phyloP scores from a whole-genome alignment of 1,284 basidiomycete species.

The Tylopilus microsporus region DNA sequence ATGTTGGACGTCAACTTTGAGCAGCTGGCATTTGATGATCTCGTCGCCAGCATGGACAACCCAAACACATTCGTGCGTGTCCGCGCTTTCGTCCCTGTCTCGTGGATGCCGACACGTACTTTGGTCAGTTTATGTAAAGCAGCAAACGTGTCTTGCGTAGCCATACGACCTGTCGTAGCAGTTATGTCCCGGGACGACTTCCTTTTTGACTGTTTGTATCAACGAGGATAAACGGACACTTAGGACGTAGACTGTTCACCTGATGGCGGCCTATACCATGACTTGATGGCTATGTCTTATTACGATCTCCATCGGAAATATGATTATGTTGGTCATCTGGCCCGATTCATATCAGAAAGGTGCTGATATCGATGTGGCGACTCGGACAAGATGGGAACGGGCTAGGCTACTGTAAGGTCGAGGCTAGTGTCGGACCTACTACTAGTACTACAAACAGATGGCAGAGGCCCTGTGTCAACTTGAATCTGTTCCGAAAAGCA shows the following conservation, averaged over 20 bases:
- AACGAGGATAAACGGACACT: background rate
- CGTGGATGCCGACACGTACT: conserved; percentile 4
- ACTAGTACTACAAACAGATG: too few species aligned
- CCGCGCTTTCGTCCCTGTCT: background rate
- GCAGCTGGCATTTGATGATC: conserved; percentile 26
- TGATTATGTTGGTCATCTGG: conserved; percentile 9
- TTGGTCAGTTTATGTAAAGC: conserved; percentile 25
- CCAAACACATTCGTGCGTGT: conserved; percentile 22
- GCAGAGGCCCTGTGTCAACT: too few species aligned
- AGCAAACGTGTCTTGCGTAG: too few species aligned
- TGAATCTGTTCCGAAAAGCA: too few species aligned
- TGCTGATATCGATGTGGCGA: conserved; percentile 14
- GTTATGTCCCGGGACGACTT: background rate
- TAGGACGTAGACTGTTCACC: conserved; percentile 15
- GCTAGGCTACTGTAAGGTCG: background rate
- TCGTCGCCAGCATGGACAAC: conserved; percentile 17
- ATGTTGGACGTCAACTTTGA: conserved; percentile 30
- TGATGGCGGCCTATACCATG: background rate
- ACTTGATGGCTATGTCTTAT: background rate
- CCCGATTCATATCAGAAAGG: background rate
- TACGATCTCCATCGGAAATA: conserved; percentile 3
- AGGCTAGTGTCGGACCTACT: background rate
- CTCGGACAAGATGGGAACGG: background rate
- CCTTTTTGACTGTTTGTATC: conserved; percentile 4
- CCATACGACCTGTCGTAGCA: background rate